Evolutionary conservation across 441 rosid genomes (phyloP).

Genomic region (Populus hybrid): DNA sequence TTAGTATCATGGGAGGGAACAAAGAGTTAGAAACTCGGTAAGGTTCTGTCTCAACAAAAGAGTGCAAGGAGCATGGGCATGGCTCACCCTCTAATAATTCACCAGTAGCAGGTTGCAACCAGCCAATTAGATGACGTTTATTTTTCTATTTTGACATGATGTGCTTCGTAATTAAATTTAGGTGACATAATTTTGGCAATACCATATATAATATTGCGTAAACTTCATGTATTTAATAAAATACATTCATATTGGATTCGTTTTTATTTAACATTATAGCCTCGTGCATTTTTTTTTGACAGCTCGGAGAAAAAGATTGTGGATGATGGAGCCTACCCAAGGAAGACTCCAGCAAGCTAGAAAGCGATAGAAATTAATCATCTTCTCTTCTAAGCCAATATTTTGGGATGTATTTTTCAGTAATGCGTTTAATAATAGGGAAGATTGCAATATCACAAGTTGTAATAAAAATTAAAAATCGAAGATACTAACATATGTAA

Average conservation of each 20-base stretch:
- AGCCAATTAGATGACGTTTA: background rate
- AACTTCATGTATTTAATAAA: background rate
- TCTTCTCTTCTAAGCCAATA: too few relatives aligned
- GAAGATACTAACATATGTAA: too few relatives aligned
- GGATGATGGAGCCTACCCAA: too few relatives aligned
- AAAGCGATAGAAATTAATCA: too few relatives aligned
- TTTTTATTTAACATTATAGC: too few relatives aligned
- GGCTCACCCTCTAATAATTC: background rate
- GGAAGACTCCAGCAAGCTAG: too few relatives aligned
- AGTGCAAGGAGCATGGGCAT: background rate
- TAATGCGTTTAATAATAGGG: too few relatives aligned
- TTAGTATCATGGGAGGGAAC: background rate
- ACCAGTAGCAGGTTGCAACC: background rate
- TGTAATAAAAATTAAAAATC: too few relatives aligned
- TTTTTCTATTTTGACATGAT: background rate
- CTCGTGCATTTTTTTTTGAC: background rate
- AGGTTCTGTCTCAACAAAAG: background rate
- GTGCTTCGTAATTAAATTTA: background rate
- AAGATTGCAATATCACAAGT: too few relatives aligned
- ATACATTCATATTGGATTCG: too few relatives aligned
- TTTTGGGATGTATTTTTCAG: too few relatives aligned
- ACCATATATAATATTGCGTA: too few relatives aligned
- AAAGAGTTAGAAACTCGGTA: background rate
- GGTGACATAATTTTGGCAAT: background rate
- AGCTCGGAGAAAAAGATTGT: background rate